A percentile compares a stretch with the other conserved stretches of the same genome.
These are phyloP conservation scores for Hemerocallis citrina DNA, from an alignment of 106 monocot genomes.

Conservation along the genomic window DNA sequence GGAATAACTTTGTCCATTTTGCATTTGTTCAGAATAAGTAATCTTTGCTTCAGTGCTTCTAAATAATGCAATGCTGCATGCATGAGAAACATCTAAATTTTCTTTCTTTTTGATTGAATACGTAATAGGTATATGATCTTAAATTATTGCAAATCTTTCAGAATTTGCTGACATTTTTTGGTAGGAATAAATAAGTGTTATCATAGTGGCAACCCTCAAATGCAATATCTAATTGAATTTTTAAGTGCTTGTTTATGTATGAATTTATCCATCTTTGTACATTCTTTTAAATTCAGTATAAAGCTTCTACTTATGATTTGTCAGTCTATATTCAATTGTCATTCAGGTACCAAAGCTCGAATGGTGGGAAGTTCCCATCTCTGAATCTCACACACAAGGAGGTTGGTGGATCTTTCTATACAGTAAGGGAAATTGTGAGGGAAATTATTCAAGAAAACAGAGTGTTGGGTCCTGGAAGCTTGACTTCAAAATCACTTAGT, in stretches of 20 bases:
- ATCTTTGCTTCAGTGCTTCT: too few relatives aligned
- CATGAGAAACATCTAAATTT: too few relatives aligned
- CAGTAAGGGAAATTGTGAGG: slow-evolving; percentile 77
- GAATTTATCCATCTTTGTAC: background rate
- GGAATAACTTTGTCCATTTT: too few relatives aligned
- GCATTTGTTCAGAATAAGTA: too few relatives aligned
- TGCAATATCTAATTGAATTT: background rate
- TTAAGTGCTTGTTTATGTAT: slow-evolving; percentile 1
- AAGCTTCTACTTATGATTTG: background rate
- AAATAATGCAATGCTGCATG: too few relatives aligned
- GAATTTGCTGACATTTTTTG: too few relatives aligned
- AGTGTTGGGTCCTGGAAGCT: slow-evolving; percentile 66
- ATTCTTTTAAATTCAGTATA: background rate
- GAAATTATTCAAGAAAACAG: slow-evolving; percentile 95
- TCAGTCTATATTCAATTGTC: background rate
- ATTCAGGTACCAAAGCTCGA: slow-evolving; percentile 54
- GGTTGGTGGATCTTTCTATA: slow-evolving; percentile 95
- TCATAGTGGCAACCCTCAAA: background rate
- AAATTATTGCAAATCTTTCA: too few relatives aligned
- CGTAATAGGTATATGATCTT: too few relatives aligned
- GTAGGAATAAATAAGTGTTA: too few relatives aligned
- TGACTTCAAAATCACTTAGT: slow-evolving; percentile 36
- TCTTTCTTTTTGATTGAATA: too few relatives aligned
- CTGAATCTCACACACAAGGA: slow-evolving; percentile 94
- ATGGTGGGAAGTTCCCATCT: slow-evolving; percentile 89